Percentiles rank a stretch among this genome's conserved stretches.
Conservation (phyloP, 1,284 basidiomycete species). For the Tilletia walkeri region DNA sequence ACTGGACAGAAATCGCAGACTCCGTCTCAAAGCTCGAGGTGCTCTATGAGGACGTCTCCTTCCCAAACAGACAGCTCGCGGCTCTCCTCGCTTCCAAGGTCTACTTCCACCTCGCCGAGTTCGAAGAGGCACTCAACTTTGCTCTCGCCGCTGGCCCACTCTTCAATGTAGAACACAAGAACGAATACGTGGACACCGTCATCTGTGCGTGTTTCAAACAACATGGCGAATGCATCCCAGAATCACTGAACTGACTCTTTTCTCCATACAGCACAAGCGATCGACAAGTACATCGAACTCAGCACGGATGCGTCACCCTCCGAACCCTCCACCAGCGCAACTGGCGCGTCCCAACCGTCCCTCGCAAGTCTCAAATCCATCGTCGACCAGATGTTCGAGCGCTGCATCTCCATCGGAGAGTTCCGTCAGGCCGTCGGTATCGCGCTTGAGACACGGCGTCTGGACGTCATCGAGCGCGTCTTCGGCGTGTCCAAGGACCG, state of each 20-base stretch:
- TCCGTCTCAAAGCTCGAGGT: conserved; percentile 52
- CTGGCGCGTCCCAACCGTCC: conserved; percentile 15
- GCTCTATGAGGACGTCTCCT: conserved; percentile 50
- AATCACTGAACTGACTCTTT: neutral
- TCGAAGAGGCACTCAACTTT: conserved; percentile 53
- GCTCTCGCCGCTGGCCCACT: conserved; percentile 52
- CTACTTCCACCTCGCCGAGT: conserved; percentile 55
- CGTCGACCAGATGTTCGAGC: conserved; percentile 53
- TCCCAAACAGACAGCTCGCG: conserved; percentile 50
- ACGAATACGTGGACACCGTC: conserved; percentile 54
- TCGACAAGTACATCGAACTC: conserved; percentile 51
- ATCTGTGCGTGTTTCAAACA: conserved; percentile 26
- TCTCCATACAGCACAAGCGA: conserved; percentile 47
- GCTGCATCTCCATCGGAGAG: conserved; percentile 48
- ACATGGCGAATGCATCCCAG: neutral
- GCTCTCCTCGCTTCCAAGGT: conserved; percentile 55
- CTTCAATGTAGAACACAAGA: conserved; percentile 50
- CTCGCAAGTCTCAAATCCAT: conserved; percentile 46
- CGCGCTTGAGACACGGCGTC: conserved; percentile 49
- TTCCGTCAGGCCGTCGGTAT: conserved; percentile 54
- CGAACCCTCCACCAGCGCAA: conserved; percentile 15
- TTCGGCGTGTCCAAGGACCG: conserved; percentile 46
- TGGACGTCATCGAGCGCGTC: conserved; percentile 52
- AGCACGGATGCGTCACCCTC: conserved; percentile 23
- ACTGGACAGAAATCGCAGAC: conserved; percentile 56